A percentile compares a stretch with the other conserved stretches of the same genome.
Conservation (phyloP, 306 rosid genomes). For the Macrotyloma uniflorum region DNA sequence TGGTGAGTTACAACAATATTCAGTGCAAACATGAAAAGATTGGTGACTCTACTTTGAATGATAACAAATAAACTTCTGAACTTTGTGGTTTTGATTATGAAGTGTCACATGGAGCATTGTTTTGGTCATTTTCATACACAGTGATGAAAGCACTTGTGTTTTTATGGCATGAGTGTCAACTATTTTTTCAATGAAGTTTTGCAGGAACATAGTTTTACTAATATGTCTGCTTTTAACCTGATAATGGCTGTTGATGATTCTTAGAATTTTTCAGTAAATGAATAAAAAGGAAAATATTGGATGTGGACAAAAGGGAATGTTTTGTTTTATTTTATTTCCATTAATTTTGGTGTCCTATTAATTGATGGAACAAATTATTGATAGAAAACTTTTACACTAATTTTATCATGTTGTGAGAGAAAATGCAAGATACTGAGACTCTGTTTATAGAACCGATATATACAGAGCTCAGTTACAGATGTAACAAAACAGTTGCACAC, state of each 20-base stretch:
- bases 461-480: no score
- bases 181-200: conserved; percentile 11
- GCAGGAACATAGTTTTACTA: conserved; percentile 10
- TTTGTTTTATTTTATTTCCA: conserved; percentile 1
- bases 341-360: conserved; percentile 26
- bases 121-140: conserved; percentile 30
- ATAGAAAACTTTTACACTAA: no score
- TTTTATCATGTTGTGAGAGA: no score
- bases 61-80: conserved; percentile 35
- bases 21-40: conserved; percentile 29
- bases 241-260: not conserved
- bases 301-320: conserved; percentile 11
- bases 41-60: not conserved
- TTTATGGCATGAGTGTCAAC: no score
- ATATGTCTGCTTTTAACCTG: not conserved
- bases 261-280: not conserved
- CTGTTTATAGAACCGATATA: no score
- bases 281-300: not conserved
- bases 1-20: conserved; percentile 30
- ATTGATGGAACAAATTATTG: not conserved
- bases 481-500: no score
- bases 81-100: conserved; percentile 20
- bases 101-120: conserved; percentile 32
- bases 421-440: no score
- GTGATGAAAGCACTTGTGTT: conserved; percentile 13